Base-by-base conservation (phyloP, 345 rosid genomes). In the Sonneratia alba region DNA sequence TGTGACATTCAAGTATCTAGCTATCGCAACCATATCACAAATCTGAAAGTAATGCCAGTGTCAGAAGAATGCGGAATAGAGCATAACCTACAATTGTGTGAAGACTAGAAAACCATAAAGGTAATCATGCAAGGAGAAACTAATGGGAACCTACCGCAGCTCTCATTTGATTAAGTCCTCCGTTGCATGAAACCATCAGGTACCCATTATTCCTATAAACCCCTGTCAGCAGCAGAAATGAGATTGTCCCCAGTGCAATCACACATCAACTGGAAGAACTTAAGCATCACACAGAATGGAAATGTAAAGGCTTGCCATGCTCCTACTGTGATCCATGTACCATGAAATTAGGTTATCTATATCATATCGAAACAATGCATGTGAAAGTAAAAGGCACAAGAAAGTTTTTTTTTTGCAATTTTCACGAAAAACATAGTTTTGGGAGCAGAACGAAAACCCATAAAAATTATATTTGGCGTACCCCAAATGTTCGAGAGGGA, bases 21-120 rank as follows among this genome's bases (percentile, higher is more conserved):
- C 83, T 51, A 80, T 69, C 22, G 83, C 74, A 34, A 80, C 83
- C 83, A 77, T 77, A 74, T 80, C 80, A 42, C 80, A 80, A 12
- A 80, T 80, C 80, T 80, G 80, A 59, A 66, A 72, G 55, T 36
- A 37, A 79, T n/a, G 51, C 62, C 62, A 24, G 40, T 56, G 42
- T 16, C 73, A 61, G 67, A 9, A 67, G 19, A 27, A 42, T 9
- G 45, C 19, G 13, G 22, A 21, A 4, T 1, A 56, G 62, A 0
- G 24, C 62, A 2, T 27, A 6, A 21, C 7, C 27, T 22, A 22
- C 36, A 61, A 24, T 10, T 22, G 34, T 4, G 65, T n/a, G 36
- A 10, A 7, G 36, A 22, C 8, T 24, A 22, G 15, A 56, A 61
- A 27, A 32, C 13, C 36, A 12, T 9, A 24, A 22, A 11, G 36